Base-by-base conservation (phyloP, 1,139 yeast species). In the Saccharomyces hybrid region DNA sequence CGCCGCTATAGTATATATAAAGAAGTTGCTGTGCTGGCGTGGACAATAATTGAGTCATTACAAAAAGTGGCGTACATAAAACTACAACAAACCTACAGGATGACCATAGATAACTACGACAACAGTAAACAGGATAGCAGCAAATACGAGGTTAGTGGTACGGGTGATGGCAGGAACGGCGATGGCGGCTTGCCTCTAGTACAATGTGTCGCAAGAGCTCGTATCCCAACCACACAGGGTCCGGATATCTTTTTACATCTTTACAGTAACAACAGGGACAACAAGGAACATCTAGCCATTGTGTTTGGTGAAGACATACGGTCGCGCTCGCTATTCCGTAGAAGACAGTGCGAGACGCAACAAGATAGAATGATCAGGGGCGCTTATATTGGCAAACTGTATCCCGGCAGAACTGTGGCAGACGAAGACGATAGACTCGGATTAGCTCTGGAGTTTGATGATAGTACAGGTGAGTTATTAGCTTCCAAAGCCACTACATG, bases 311-410 rank as follows among this genome's bases (percentile, higher is more conserved):
- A 89, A 66, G 87, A 87, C 62, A 84, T 95, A 52, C 78, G 96
- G 60, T 88, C 97, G 3, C 78, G 80, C 67, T 76, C 91, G 1
- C 75, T 95, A 54, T 93, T 82, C 71, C 79, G 75, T 46, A 52
- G 52, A 28, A 75, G 89, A 51, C 74, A 75, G 0, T 81, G 82
- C 48, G 99, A 93, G 62, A 77, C 96, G 0, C 98, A 90, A 70
- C 86, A 82, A 64, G 97, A 89, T 66, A 75, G 99, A 61, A 93
- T 93, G 97, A 89, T 95, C 14, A 78, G 99, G 62, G 99, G 99
- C 26, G 99, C 99, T 2, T 95, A 95, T 64, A 81, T 87, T 28
- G 99, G 99, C 11, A 82, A 82, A 64, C 75, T 95, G 56, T 84
- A 81, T 62, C 98, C 98, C 1, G 98, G 98, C 3, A 78, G 99